Evolutionary conservation across 768 basidiomycete genomes (phyloP).

Genomic region (Basidioascus undulatus): DNA sequence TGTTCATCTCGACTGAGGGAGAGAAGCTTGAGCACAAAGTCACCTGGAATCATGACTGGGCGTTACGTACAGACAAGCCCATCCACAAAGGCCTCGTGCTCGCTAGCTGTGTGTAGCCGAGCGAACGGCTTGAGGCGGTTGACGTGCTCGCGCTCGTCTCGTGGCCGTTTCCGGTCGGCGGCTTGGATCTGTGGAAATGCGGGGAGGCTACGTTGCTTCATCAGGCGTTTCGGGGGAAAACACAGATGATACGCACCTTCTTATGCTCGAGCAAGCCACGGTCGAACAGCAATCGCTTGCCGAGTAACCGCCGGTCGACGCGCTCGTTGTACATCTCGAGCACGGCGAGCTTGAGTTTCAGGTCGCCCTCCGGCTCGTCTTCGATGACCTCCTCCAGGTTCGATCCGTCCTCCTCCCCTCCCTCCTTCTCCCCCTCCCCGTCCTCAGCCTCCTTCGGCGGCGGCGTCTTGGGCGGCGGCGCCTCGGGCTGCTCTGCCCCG

Average conservation of each 20-base stretch:
- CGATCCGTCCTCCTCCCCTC: constrained; percentile 34
- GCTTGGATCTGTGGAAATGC: constrained; percentile 45
- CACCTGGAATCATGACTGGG: not conserved
- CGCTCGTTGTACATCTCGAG: constrained; percentile 79
- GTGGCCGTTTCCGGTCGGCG: constrained; percentile 64
- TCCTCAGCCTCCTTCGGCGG: too few species aligned
- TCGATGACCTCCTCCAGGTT: constrained; percentile 24
- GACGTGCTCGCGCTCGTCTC: constrained; percentile 76
- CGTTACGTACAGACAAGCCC: constrained; percentile 59
- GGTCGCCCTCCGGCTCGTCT: constrained; percentile 57
- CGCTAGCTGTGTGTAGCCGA: constrained; percentile 65
- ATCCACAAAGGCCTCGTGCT: constrained; percentile 66
- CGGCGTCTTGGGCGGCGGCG: constrained; percentile 20
- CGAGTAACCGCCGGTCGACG: constrained; percentile 58
- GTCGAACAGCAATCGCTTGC: constrained; percentile 75
- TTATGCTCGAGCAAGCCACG: constrained; percentile 79
- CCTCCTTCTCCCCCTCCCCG: constrained; percentile 34
- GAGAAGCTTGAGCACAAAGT: not conserved
- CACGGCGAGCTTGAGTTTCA: constrained; percentile 66
- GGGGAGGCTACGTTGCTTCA: constrained; percentile 3
- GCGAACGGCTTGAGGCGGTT: constrained; percentile 77
- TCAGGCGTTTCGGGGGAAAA: too few species aligned
- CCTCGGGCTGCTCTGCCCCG: constrained; percentile 36
- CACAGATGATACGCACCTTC: constrained; percentile 41
- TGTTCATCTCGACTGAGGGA: constrained; percentile 52